Percentiles rank a stretch among this genome's conserved stretches.
Evolutionary conservation across 495 filamentous ascomycete species (phyloP).

Genomic region (Neurospora sp.): DNA sequence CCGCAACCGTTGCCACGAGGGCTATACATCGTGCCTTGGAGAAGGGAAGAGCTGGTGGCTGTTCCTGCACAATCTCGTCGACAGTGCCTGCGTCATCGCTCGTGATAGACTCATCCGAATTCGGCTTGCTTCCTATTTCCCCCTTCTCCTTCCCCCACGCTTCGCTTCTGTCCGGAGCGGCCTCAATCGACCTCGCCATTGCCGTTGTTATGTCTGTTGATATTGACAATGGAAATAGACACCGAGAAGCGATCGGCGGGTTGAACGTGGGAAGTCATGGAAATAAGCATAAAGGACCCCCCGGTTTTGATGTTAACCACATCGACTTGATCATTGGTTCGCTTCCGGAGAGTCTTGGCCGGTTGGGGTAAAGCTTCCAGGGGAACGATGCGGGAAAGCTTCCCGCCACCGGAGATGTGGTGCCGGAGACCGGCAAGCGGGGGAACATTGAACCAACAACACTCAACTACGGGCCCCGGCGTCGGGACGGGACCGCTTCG

Average conservation of each 20-base stretch:
- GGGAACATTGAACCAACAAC: background rate
- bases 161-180: background rate
- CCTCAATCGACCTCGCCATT: background rate
- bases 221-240: background rate
- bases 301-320: background rate
- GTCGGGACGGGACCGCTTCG: background rate
- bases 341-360: background rate
- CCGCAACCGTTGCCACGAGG: constrained; percentile 39
- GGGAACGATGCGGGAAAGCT: background rate
- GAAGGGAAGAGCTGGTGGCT: constrained; percentile 25
- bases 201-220: background rate
- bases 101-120: background rate
- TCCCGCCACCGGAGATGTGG: background rate
- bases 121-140: background rate
- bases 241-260: background rate
- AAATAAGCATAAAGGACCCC: background rate
- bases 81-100: background rate
- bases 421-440: background rate
- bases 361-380: background rate
- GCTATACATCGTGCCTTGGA: constrained; percentile 38
- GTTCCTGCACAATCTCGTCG: background rate
- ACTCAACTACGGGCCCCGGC: background rate
- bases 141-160: background rate
- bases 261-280: background rate
- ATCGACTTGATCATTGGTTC: background rate